Base-by-base conservation (phyloP, 202 grass and related monocot species). In the Zizania palustris region DNA sequence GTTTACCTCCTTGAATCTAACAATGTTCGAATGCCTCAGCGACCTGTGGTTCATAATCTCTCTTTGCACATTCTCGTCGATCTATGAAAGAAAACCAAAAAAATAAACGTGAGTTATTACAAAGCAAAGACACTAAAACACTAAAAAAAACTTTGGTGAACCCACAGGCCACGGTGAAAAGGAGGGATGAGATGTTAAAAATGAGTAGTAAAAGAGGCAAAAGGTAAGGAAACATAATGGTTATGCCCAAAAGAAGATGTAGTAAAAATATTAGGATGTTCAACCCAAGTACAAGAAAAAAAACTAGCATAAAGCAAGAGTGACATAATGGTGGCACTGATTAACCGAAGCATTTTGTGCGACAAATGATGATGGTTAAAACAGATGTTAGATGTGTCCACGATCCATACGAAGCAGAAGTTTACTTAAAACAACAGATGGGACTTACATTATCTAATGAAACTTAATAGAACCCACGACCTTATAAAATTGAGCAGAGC, bases 41-140 rank as follows among this genome's bases (percentile, higher is more conserved):
- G 91, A 93, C 56, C 85, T 90, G 69, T 93, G 91, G 72, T 93
- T 93, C 88, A 93, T 93, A 73, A 93, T 93, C 76, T 93, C 91
- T 69, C 91, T 88, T 77, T 90, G 91, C 39, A 93, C 91, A 88
- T 93, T 90, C 88, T 93, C 91, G 10, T 90, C 91, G 36, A 93
- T 93, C 91, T 93, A 63, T 21, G 7, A 54, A 76, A 82, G 8
- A n/a, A 85, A 38, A 49, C 73, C 35, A 42, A 19, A 3, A 41
- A 44, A 38, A 61, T 44, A 2, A 70, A 46, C 0, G 4, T 58
- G n/a, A 74, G 36, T 5, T 63, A 13, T 74, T 55, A 9, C 2
- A 77, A 73, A 33, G 7, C 16, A 42, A 77, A 83, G 12, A 41
- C 36, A 45, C 11, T 56, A 3, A 60, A 51, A 76, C 11, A 78